Conservation (phyloP, 1,284 basidiomycete genomes). For the Papiliotrema nemorosa region DNA sequence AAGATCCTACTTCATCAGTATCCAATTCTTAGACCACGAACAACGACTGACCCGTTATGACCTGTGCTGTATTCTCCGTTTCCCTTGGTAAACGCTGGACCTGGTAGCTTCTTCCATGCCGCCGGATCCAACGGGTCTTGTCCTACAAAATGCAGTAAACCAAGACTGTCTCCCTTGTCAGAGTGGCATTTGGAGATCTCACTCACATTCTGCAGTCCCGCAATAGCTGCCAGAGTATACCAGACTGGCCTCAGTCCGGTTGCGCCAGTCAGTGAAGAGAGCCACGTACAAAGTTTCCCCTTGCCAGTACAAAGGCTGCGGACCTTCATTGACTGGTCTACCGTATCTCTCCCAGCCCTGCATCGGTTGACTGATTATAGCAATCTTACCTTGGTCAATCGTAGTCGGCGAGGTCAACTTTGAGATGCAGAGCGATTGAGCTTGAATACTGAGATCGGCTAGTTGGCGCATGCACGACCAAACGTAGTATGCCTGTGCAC, state of each 20-base stretch:
- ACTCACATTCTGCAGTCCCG: neutral
- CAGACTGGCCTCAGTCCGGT: neutral
- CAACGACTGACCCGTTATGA: slow-evolving; percentile 1
- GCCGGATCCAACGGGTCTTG: neutral
- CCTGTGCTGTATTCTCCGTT: neutral
- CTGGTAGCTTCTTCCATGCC: neutral
- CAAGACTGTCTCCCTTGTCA: neutral
- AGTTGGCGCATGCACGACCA: slow-evolving; percentile 3
- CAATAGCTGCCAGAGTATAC: slow-evolving; percentile 1
- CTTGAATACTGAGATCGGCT: neutral
- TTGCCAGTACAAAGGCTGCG: neutral
- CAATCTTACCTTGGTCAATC: slow-evolving; percentile 11
- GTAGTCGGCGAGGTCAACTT: slow-evolving; percentile 15
- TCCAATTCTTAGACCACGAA: neutral
- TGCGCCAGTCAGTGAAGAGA: neutral
- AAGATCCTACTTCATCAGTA: slow-evolving; percentile 11
- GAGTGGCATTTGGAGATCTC: neutral
- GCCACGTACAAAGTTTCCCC: slow-evolving; percentile 4
- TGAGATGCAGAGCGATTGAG: slow-evolving; percentile 14
- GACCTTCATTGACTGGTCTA: neutral
- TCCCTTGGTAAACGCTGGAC: neutral
- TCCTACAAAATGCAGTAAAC: neutral
- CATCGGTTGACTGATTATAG: slow-evolving; percentile 14
- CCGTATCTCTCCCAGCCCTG: slow-evolving; percentile 11
- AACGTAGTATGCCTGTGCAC: neutral